phyloP scores from a whole-genome alignment of 2,329 filamentous ascomycete genomes.

The Sphaerulina populicola region DNA sequence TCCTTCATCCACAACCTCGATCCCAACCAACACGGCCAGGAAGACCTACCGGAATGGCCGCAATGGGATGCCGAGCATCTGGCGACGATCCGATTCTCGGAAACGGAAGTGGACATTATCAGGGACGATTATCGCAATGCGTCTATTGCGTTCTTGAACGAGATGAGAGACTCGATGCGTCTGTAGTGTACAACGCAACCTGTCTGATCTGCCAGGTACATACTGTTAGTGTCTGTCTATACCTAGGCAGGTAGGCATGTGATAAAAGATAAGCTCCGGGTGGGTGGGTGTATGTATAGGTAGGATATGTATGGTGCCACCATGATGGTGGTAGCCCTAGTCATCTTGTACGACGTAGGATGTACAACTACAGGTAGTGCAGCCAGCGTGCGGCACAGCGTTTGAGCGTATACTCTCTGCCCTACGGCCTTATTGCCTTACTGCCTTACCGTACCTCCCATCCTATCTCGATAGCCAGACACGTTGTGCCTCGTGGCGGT shows the following conservation, averaged over 20 bases:
- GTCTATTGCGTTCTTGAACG: constrained; percentile 9
- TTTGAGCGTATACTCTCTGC: no score
- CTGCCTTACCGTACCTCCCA: no score
- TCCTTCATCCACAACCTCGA: constrained; percentile 16
- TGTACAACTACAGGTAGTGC: no score
- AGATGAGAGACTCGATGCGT: constrained; percentile 6
- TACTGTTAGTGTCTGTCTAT: no score
- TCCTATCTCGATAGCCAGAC: neutral
- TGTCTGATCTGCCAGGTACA: no score
- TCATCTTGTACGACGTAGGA: neutral
- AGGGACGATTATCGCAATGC: constrained; percentile 11
- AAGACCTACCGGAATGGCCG: constrained; percentile 14
- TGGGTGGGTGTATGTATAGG: neutral
- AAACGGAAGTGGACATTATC: constrained; percentile 14
- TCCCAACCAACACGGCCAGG: constrained; percentile 9
- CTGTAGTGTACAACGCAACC: neutral
- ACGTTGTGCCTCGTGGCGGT: neutral
- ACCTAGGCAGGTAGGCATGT: neutral
- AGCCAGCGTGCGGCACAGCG: no score
- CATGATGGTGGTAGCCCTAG: neutral
- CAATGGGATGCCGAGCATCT: constrained; percentile 4
- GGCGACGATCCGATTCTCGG: constrained; percentile 10
- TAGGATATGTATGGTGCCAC: no score
- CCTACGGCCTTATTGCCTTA: no score
- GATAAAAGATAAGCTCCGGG: neutral